Percentiles rank a stretch among this genome's conserved stretches.
Evolutionary conservation across 441 rosid genomes (phyloP).

Genomic region (Erodium moschatum): DNA sequence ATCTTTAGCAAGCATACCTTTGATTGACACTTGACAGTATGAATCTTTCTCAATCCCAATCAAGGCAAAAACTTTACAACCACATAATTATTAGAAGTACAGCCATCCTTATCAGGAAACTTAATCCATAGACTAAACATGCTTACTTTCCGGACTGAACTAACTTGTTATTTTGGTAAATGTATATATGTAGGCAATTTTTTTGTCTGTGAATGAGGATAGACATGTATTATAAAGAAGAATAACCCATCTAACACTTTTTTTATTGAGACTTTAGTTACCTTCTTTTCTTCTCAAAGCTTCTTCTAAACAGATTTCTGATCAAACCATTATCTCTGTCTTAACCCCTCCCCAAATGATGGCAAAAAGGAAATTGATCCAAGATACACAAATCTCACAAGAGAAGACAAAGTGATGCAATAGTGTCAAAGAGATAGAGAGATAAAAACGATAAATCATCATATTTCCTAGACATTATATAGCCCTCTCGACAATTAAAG

Average conservation of each 20-base stretch:
- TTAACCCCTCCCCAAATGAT: no score
- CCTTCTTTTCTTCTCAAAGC: not conserved
- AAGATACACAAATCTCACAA: no score
- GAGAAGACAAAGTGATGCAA: no score
- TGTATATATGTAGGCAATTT: not conserved
- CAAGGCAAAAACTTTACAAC: not conserved
- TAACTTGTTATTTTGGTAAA: not conserved
- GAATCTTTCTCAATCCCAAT: not conserved
- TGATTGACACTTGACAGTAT: not conserved
- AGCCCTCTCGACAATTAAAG: not conserved
- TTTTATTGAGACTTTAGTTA: not conserved
- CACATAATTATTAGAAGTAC: not conserved
- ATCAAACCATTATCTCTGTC: not conserved
- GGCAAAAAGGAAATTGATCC: no score
- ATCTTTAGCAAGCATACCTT: not conserved
- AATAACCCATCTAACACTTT: not conserved
- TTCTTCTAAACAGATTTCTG: not conserved
- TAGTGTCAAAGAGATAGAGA: not conserved
- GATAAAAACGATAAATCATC: not conserved
- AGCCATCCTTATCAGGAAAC: not conserved
- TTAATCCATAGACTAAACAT: not conserved
- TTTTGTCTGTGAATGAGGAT: not conserved
- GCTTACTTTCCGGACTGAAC: not conserved
- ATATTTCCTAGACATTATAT: not conserved
- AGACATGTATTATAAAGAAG: not conserved